Conservation (phyloP, 1,284 basidiomycete species). For the Sanghuangporus weigelae region DNA sequence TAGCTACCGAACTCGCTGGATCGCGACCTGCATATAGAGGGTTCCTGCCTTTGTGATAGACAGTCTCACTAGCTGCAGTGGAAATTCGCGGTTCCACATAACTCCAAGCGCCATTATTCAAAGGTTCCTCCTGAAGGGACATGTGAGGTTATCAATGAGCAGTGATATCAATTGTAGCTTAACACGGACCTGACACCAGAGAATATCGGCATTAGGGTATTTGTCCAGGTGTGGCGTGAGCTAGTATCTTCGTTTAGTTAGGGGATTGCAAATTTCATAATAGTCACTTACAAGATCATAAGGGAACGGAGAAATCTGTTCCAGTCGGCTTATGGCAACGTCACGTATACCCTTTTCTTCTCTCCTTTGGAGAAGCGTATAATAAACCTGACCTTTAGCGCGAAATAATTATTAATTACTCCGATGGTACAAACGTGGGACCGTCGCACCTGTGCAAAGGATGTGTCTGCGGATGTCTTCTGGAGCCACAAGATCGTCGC, state of each 20-base stretch:
- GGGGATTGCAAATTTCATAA: not conserved
- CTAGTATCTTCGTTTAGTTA: conserved; percentile 32
- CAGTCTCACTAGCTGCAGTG: conserved; percentile 77
- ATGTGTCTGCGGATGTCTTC: conserved; percentile 92
- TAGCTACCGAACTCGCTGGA: conserved; percentile 86
- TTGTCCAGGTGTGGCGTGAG: conserved; percentile 87
- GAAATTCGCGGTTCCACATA: conserved; percentile 88
- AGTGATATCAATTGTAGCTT: not conserved
- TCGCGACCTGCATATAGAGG: conserved; percentile 83
- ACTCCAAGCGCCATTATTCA: conserved; percentile 93
- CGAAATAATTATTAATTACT: not conserved
- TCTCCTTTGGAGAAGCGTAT: conserved; percentile 83
- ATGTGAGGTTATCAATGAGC: conserved; percentile 4
- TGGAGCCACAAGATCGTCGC: conserved; percentile 65
- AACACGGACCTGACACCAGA: conserved; percentile 78
- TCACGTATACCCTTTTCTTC: conserved; percentile 88
- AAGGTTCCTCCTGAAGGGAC: conserved; percentile 67
- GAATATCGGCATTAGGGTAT: conserved; percentile 90
- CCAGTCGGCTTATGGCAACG: conserved; percentile 89
- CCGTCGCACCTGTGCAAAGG: conserved; percentile 67
- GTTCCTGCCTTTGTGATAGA: conserved; percentile 89
- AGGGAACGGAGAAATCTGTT: conserved; percentile 95
- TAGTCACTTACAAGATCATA: conserved; percentile 69
- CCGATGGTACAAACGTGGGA: conserved; percentile 4
- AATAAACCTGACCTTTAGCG: conserved; percentile 84